These are phyloP conservation scores for Fusarium scirpi DNA, from an alignment of 2,329 filamentous ascomycete species.

Conservation along the genomic window DNA sequence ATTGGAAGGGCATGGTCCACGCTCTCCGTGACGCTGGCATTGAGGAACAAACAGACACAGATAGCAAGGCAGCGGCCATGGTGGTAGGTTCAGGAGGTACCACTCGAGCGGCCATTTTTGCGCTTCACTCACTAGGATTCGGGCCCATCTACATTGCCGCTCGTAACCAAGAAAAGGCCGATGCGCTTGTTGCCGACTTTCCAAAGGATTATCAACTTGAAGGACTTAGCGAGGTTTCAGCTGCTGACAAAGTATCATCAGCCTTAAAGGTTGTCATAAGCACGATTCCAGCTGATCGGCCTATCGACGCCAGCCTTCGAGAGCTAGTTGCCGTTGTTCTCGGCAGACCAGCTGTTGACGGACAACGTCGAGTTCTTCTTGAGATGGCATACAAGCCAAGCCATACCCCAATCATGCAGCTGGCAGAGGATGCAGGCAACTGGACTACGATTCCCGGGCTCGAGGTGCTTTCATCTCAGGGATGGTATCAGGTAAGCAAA, in stretches of 20 bases:
- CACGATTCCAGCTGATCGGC: conserved; percentile 89
- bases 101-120: conserved; percentile 89
- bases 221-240: conserved; percentile 65
- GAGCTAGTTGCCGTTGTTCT: conserved; percentile 70
- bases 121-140: conserved; percentile 85
- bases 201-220: conserved; percentile 77
- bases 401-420: conserved; percentile 84
- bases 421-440: conserved; percentile 76
- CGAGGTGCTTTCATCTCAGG: conserved; percentile 91
- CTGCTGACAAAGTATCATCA: conserved; percentile 65
- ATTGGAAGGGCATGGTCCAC: conserved; percentile 92
- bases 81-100: conserved; percentile 94
- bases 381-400: conserved; percentile 98
- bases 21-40: conserved; percentile 79
- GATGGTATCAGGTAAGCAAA: conserved; percentile 80
- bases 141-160: conserved; percentile 89
- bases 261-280: conserved; percentile 77
- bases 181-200: conserved; percentile 77
- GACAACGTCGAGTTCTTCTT: conserved; percentile 71
- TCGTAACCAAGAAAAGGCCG: conserved; percentile 76
- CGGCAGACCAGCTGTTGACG: conserved; percentile 53
- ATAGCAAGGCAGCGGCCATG: conserved; percentile 77
- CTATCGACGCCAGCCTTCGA: conserved; percentile 79
- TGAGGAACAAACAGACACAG: conserved; percentile 49
- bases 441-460: conserved; percentile 90